Evolutionary conservation across 257 asterid genomes (phyloP).

Genomic region (Lycium ferocissimum): DNA sequence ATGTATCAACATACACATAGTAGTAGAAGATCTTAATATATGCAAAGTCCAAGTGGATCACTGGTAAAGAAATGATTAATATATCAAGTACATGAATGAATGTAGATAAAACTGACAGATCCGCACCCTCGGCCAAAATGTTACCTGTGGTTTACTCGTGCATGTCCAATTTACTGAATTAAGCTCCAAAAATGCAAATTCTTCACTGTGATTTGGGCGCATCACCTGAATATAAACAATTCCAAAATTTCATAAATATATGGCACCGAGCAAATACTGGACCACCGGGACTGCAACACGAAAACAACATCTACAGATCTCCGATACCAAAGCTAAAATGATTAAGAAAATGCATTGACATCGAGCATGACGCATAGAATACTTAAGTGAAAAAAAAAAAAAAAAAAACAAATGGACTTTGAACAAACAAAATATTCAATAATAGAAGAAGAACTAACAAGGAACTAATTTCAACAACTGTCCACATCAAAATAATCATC

Average conservation of each 20-base stretch:
- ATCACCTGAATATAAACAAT: slow-evolving; percentile 59
- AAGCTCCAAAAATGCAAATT: slow-evolving; percentile 61
- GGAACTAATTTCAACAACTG: not conserved
- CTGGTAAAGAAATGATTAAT: not conserved
- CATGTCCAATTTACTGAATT: slow-evolving; percentile 74
- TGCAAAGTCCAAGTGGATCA: slow-evolving; percentile 6
- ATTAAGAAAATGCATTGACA: not conserved
- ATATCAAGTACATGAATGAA: not conserved
- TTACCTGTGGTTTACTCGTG: slow-evolving; percentile 72
- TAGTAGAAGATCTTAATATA: not conserved
- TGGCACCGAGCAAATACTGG: slow-evolving; percentile 9
- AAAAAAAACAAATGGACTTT: not conserved
- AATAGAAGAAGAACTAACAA: not conserved
- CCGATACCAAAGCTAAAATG: not conserved
- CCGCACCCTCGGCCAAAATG: not conserved
- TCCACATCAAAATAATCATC: not conserved
- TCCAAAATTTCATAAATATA: slow-evolving; percentile 20
- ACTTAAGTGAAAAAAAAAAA: not conserved
- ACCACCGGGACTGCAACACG: not conserved
- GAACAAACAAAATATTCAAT: slow-evolving; percentile 16
- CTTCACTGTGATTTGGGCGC: slow-evolving; percentile 78
- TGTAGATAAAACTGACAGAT: slow-evolving; percentile 16
- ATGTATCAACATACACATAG: slow-evolving; percentile 5
- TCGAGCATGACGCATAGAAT: not conserved
- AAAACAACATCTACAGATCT: not conserved